Evolutionary conservation across 2,329 filamentous ascomycete species (phyloP).

Genomic region (Erysiphe pulchra): DNA sequence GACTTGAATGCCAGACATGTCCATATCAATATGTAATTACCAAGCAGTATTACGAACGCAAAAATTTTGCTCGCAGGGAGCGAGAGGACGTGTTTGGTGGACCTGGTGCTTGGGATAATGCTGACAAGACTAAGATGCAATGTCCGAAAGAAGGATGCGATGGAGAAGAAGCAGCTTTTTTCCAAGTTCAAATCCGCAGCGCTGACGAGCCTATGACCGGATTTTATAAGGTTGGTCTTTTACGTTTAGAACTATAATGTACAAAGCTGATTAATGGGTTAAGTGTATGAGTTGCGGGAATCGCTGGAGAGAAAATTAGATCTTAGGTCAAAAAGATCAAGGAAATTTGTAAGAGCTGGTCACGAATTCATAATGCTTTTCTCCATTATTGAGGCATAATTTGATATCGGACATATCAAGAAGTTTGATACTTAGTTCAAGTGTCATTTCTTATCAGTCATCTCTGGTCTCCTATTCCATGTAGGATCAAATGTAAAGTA

Average conservation of each 20-base stretch:
- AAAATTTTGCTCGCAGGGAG: slow-evolving; percentile 58
- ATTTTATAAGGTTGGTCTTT: slow-evolving; percentile 51
- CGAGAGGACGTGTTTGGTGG: slow-evolving; percentile 80
- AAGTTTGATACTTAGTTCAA: too few species aligned
- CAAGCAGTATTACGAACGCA: slow-evolving; percentile 54
- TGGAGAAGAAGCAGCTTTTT: slow-evolving; percentile 71
- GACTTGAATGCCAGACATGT: slow-evolving; percentile 86
- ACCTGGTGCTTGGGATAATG: slow-evolving; percentile 70
- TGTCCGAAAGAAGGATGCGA: slow-evolving; percentile 59
- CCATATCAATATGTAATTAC: slow-evolving; percentile 74
- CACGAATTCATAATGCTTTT: too few species aligned
- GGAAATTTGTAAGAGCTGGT: neutral
- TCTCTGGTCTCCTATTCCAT: neutral
- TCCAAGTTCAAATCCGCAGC: slow-evolving; percentile 90
- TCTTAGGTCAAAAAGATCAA: neutral
- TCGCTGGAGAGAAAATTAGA: slow-evolving; percentile 39
- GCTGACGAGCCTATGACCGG: slow-evolving; percentile 97
- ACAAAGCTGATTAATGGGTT: slow-evolving; percentile 2
- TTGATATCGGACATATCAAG: too few species aligned
- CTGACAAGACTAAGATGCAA: slow-evolving; percentile 59
- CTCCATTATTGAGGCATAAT: too few species aligned
- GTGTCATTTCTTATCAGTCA: too few species aligned
- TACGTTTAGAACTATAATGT: slow-evolving; percentile 2
- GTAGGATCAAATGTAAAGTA: neutral
- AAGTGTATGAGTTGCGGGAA: slow-evolving; percentile 42